These are phyloP conservation scores for Posidonia oceanica DNA, from an alignment of 116 monocot species.

Conservation along the genomic window DNA sequence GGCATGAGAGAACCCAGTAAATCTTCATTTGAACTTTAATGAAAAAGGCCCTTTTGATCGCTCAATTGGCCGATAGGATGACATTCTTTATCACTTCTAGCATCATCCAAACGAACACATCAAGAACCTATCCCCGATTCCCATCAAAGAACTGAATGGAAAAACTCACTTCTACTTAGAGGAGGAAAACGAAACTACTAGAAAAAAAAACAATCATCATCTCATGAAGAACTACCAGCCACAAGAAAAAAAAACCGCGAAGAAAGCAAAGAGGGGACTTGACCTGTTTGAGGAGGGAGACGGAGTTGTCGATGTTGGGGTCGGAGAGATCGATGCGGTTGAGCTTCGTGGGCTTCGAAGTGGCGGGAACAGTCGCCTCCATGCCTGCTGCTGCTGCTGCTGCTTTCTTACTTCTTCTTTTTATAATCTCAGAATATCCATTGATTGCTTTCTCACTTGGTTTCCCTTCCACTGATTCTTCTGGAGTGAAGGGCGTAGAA, in stretches of 20 bases:
- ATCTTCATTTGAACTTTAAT: no score
- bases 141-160: neutral
- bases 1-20: no score
- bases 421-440: neutral
- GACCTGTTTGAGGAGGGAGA: slow-evolving; percentile 19
- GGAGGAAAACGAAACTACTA: neutral
- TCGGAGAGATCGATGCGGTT: slow-evolving; percentile 23
- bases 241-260: neutral
- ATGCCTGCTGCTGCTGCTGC: neutral
- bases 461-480: no score
- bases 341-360: slow-evolving; percentile 2
- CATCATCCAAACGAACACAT: no score
- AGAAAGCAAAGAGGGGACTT: neutral
- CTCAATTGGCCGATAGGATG: no score
- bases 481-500: no score
- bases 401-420: neutral
- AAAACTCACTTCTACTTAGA: neutral
- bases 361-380: neutral
- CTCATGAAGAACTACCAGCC: neutral
- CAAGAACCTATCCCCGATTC: no score
- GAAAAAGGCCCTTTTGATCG: no score
- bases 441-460: no score
- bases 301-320: slow-evolving; percentile 12
- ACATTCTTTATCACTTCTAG: no score
- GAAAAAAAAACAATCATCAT: neutral